Base-by-base conservation (phyloP, 2,329 filamentous ascomycete species). In the Hansfordia pulvinata region DNA sequence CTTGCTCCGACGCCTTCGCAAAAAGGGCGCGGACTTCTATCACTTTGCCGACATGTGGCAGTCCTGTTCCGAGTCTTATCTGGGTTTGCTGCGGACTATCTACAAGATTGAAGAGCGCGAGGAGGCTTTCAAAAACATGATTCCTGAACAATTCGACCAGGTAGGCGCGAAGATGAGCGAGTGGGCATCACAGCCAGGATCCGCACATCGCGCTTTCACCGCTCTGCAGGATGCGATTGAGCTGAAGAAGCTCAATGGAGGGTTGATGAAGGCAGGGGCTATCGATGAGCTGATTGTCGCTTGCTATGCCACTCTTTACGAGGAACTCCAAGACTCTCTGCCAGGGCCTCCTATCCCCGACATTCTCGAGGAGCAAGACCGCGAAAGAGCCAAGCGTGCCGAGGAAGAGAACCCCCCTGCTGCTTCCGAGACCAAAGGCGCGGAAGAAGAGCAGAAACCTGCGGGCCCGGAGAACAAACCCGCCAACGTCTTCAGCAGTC, bases 281-380 rank as follows among this genome's bases (percentile, higher is more conserved):
- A 88, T 96, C 23, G 90, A 98, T 42, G 90, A 98, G 43, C 65
- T 96, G n/a, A 80, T 94, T 37, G 80, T 77, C 13, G 90, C 98
- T 51, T 76, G 81, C 25, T 98, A 93, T 50, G 79, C 82, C 2
- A 65, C 73, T 25, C 60, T 93, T 10, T 90, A 83, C 45, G 62
- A 66, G 11, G 69, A 76, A 17, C 56, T 85, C 25, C 72, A 72
- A 2, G 67, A 67, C 21, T 61, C 59, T 4, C 53, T 84, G 3
- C 65, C 68, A 0, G 58, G 60, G 16, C 46, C 51, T n/a, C 53
- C 63, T 23, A 54, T 65, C 13, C 51, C 60, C 32, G 47, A 52
- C 31, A 50, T 60, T 29, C 59, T 57, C 36, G 65, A 51, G 38
- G 66, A 54, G 34, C n/a, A n/a, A n/a, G n/a, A n/a, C n/a, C 53